Conservation (phyloP, 2,329 filamentous ascomycete species). For the Ceratocystis colombiana region DNA sequence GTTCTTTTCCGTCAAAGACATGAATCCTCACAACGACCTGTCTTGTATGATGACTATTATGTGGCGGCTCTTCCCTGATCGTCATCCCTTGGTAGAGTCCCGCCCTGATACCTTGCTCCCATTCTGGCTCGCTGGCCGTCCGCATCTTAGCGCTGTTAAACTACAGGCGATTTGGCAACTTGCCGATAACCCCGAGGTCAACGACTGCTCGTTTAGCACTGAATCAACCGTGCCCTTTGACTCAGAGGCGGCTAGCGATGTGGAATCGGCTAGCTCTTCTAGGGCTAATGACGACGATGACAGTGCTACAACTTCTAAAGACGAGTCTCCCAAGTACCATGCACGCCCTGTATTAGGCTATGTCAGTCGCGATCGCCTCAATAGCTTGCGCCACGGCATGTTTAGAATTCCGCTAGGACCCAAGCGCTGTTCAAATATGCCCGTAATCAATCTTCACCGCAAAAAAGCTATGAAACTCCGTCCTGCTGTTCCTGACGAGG, state of each 20-base stretch:
- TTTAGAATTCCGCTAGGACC: constrained; percentile 40
- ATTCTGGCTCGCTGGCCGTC: constrained; percentile 22
- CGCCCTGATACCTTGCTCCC: constrained; percentile 15
- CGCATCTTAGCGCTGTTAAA: constrained; percentile 17
- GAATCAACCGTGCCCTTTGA: constrained; percentile 23
- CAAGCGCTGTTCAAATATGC: constrained; percentile 35
- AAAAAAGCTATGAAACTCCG: constrained; percentile 40
- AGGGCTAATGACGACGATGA: constrained; percentile 6
- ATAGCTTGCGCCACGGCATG: constrained; percentile 39
- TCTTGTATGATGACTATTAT: constrained; percentile 13
- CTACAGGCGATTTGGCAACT: constrained; percentile 20
- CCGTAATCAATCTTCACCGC: constrained; percentile 41
- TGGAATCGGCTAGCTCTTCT: background rate
- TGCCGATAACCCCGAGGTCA: background rate
- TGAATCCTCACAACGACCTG: background rate
- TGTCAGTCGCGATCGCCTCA: constrained; percentile 25
- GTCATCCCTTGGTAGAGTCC: constrained; percentile 3
- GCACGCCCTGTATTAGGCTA: constrained; percentile 33
- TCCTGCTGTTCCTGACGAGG: constrained; percentile 42
- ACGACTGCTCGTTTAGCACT: constrained; percentile 21
- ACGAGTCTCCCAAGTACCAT: constrained; percentile 33
- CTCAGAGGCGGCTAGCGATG: constrained; percentile 10
- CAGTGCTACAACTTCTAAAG: background rate
- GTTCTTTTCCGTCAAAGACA: background rate
- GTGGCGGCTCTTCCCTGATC: constrained; percentile 19